Conservation (phyloP, 2,329 filamentous ascomycete genomes). For the Davidsoniella eucalypti region DNA sequence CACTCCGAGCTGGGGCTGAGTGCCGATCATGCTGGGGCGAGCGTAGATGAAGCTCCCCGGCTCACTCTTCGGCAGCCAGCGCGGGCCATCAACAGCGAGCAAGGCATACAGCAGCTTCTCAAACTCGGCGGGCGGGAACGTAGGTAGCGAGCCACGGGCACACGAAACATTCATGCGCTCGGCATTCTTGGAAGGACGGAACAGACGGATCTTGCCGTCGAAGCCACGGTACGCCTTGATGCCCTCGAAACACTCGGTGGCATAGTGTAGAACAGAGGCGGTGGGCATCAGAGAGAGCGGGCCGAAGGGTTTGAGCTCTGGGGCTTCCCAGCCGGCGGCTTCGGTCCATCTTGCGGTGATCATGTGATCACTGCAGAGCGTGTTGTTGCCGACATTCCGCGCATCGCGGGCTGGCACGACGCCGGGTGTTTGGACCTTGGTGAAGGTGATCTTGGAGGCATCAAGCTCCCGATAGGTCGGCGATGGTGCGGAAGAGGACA, state of each 20-base stretch:
- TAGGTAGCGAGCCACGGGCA: conserved; percentile 54
- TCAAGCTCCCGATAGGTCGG: conserved; percentile 42
- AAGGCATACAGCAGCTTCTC: conserved; percentile 59
- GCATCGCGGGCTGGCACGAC: conserved; percentile 33
- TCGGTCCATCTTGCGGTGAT: conserved; percentile 53
- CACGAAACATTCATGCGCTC: conserved; percentile 45
- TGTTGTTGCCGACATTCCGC: conserved; percentile 32
- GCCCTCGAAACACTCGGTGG: conserved; percentile 82
- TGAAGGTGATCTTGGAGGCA: conserved; percentile 44
- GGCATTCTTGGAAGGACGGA: conserved; percentile 61
- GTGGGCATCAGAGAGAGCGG: conserved; percentile 65
- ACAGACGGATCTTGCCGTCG: conserved; percentile 58
- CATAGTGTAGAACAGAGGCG: conserved; percentile 71
- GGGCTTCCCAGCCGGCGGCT: conserved; percentile 52
- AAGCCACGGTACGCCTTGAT: conserved; percentile 65
- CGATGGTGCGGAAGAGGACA: conserved; percentile 20
- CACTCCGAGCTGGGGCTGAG: conserved; percentile 64
- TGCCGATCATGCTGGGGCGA: conserved; percentile 74
- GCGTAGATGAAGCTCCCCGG: conserved; percentile 66
- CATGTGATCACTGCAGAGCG: conserved; percentile 75
- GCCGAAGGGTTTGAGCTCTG: conserved; percentile 61
- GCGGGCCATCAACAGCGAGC: conserved; percentile 53
- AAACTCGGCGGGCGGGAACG: conserved; percentile 54
- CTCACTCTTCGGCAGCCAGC: conserved; percentile 59
- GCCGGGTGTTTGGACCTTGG: conserved; percentile 32